phyloP scores from a whole-genome alignment of 257 asterid genomes.

The Linderniella brevidens region DNA sequence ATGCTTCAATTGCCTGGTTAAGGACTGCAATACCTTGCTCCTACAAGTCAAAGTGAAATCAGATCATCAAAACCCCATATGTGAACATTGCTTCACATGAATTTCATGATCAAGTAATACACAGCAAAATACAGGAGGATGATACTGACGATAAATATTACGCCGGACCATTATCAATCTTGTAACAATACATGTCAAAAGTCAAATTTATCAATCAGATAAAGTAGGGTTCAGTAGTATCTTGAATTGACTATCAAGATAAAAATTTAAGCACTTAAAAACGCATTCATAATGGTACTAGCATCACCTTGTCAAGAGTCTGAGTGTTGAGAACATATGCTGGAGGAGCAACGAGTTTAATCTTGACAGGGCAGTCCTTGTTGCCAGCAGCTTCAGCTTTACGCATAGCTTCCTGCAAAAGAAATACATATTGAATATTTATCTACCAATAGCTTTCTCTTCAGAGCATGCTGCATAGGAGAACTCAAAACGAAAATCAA shows the following conservation, averaged over 20 bases:
- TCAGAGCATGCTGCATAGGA: neutral
- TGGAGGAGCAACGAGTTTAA: conserved; percentile 89
- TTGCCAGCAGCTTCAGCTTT: conserved; percentile 99
- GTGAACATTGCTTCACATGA: neutral
- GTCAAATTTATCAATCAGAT: too few relatives aligned
- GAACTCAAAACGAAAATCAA: neutral
- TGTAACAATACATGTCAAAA: too few relatives aligned
- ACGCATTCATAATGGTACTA: conserved; percentile 1
- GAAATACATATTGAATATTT: conserved; percentile 10
- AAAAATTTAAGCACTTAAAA: neutral
- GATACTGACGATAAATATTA: too few relatives aligned
- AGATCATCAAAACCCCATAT: conserved; percentile 6
- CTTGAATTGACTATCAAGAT: too few relatives aligned
- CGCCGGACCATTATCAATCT: too few relatives aligned
- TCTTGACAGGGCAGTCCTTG: conserved; percentile 83
- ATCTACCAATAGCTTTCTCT: neutral
- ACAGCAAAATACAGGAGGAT: too few relatives aligned
- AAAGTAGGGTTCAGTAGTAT: too few relatives aligned
- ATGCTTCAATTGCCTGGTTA: conserved; percentile 70
- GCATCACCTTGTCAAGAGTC: conserved; percentile 75
- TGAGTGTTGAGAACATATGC: conserved; percentile 78
- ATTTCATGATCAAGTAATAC: neutral
- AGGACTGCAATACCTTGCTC: conserved; percentile 88
- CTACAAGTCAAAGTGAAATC: conserved; percentile 19
- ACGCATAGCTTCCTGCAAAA: conserved; percentile 82